Conservation (phyloP, 371 early-diverging fungal species). For the Dinochytrium kinnereticum region DNA sequence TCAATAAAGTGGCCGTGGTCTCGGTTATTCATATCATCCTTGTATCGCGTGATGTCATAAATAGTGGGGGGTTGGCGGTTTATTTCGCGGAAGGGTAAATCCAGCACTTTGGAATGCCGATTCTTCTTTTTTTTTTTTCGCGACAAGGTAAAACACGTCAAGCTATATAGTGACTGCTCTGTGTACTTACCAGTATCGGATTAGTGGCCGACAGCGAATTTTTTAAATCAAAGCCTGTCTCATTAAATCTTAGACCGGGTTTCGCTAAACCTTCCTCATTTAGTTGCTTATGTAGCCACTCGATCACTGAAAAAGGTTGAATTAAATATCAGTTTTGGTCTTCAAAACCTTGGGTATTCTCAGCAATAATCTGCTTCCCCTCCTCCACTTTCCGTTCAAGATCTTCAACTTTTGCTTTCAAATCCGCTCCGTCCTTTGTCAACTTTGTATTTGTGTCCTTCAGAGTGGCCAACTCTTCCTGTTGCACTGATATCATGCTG, state of each 20-base stretch:
- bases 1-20: background rate
- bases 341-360: constrained; percentile 53
- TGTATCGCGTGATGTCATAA: background rate
- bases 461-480: constrained; percentile 42
- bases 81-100: background rate
- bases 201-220: background rate
- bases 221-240: background rate
- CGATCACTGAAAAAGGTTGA: constrained; percentile 46
- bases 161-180: too few relatives aligned
- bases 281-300: constrained; percentile 61
- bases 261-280: constrained; percentile 48
- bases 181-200: too few relatives aligned
- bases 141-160: too few relatives aligned
- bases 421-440: constrained; percentile 19
- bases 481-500: constrained; percentile 39
- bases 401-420: constrained; percentile 34
- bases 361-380: constrained; percentile 51
- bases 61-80: background rate
- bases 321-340: background rate
- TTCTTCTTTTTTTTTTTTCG: too few relatives aligned
- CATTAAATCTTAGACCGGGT: background rate
- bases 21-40: background rate
- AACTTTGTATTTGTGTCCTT: constrained; percentile 35
- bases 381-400: constrained; percentile 43
- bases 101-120: too few relatives aligned